These are phyloP conservation scores for Colletotrichum gloeosporioides DNA, from an alignment of 2,329 filamentous ascomycete genomes.

Conservation along the genomic window DNA sequence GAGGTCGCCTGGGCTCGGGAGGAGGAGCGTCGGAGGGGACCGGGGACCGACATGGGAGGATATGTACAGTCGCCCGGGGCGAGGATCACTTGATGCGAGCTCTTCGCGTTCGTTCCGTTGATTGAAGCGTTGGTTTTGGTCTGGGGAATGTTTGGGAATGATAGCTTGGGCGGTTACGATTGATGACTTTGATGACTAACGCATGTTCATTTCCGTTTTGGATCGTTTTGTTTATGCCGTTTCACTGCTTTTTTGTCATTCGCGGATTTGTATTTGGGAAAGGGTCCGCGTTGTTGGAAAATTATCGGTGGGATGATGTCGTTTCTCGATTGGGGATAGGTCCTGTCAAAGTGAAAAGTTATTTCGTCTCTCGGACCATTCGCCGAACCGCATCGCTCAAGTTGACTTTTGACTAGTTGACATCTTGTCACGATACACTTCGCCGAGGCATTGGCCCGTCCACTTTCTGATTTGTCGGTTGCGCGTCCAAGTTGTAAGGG, in stretches of 20 bases:
- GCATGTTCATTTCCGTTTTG: background rate
- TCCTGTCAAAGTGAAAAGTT: background rate
- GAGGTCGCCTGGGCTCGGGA: background rate
- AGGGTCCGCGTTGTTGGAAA: background rate
- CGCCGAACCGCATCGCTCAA: background rate
- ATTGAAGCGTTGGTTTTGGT: background rate
- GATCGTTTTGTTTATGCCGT: background rate
- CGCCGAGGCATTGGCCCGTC: background rate
- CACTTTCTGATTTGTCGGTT: background rate
- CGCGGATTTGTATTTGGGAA: background rate
- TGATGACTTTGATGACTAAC: background rate
- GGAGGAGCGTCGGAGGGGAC: background rate
- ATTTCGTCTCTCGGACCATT: background rate
- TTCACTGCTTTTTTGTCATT: background rate
- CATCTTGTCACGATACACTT: background rate
- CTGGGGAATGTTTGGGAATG: background rate
- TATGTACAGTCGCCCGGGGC: background rate
- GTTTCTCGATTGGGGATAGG: background rate
- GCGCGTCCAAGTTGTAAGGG: background rate
- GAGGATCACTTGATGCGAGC: background rate
- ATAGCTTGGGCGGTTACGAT: background rate
- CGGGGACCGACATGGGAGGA: constrained; percentile 9
- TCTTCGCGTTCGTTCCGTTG: constrained; percentile 6
- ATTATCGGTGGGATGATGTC: background rate
- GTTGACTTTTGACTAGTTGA: background rate